Base-by-base conservation (phyloP, 2,329 filamentous ascomycete species). In the Fusarium coicis region DNA sequence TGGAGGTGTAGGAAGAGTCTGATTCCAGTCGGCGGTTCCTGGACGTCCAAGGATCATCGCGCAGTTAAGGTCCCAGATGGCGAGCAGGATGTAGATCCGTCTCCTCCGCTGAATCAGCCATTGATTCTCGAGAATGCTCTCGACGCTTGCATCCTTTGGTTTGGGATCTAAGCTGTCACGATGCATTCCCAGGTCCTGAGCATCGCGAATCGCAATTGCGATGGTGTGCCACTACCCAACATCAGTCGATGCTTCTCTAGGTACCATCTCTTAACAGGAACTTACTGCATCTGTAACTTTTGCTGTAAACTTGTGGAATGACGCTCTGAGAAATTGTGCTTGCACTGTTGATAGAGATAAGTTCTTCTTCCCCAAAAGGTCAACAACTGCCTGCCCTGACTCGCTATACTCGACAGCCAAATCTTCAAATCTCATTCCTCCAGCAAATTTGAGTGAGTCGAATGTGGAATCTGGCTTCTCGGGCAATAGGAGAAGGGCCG, bases 141-240 rank as follows among this genome's bases (percentile, higher is more conserved):
- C 87, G 10, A 84, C 78, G 43, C 83, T 85, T 43, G 84, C 80
- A 40, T 85, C 80, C 19, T 79, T 80, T 6, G 87, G 85, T 54
- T 85, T 84, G 1, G 87, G 87, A 70, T 90, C 87, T 34, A 86
- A 79, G 40, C 81, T 83, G 69, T 88, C 86, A 18, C 86, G 84
- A 72, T 92, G 87, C 74, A 92, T 81, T 18, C 89, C 90, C 44
- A 91, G 85, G 73, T 91, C 89, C 76, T 91, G 89, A 0, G 88
- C 90, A 76, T 91, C 89, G 44, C 88, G 83, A 62, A 91, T 90
- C 1, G 87, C 86, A 28, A 85, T 83, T 2, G 87, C 87, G 36
- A 91, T 83, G 4, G 84, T 84, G 75, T 90, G 87, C 87, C 87
- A 89, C 86, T 88, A 56, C 30, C 10, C 68, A 28, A 32, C 42